phyloP scores from a whole-genome alignment of 257 asterid genomes.

The Nyctanthes arbortristis region DNA sequence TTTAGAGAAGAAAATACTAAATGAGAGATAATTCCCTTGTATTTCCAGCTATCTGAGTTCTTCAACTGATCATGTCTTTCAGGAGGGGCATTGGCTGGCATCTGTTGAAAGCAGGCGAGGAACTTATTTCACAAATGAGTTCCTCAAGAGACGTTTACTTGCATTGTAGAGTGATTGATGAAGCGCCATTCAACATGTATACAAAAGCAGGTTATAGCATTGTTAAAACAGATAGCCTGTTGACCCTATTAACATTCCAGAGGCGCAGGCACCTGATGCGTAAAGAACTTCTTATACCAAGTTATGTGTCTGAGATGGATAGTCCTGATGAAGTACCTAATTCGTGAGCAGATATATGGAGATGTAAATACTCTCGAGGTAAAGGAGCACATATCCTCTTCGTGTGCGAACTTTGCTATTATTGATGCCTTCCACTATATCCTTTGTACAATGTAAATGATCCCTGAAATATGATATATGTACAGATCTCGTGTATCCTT shows the following conservation, averaged over 20 bases:
- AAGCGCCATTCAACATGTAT: constrained; percentile 85
- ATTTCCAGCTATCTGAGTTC: background rate
- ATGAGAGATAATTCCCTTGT: background rate
- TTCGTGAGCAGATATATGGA: constrained; percentile 30
- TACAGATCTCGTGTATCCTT: constrained; percentile 11
- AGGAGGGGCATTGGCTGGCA: constrained; percentile 99
- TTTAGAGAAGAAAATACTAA: background rate
- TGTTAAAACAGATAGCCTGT: constrained; percentile 75
- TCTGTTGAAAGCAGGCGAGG: constrained; percentile 83
- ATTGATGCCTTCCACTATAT: constrained; percentile 5
- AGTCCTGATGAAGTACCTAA: constrained; percentile 34
- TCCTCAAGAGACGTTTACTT: constrained; percentile 70
- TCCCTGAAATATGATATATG: constrained; percentile 21
- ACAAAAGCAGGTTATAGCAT: constrained; percentile 69
- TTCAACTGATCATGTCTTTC: constrained; percentile 20
- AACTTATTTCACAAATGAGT: constrained; percentile 73
- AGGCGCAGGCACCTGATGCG: constrained; percentile 91
- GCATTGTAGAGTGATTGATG: constrained; percentile 90
- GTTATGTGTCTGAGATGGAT: constrained; percentile 39
- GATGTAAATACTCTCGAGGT: constrained; percentile 36
- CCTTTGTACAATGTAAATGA: constrained; percentile 38
- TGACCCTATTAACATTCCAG: constrained; percentile 75
- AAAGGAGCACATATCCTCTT: constrained; percentile 6
- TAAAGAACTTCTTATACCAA: constrained; percentile 60
- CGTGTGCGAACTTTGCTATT: constrained; percentile 8